A percentile compares a stretch with the other conserved stretches of the same genome.
Conservation (phyloP, 2,329 filamentous ascomycete genomes). For the Hymenoscyphus occultus region DNA sequence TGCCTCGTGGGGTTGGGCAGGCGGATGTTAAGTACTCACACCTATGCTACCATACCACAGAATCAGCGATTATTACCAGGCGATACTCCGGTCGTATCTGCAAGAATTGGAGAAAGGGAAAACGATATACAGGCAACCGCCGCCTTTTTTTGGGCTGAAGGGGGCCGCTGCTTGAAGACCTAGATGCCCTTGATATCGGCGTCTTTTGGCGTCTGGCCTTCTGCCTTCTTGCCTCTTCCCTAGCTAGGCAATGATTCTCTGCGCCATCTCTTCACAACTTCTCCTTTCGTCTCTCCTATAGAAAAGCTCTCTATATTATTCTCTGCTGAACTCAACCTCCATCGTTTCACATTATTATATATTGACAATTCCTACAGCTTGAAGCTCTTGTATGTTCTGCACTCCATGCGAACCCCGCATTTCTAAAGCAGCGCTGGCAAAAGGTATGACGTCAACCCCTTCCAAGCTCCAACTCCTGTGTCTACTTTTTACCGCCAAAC, state of each 20-base stretch:
- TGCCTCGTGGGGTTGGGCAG: neutral
- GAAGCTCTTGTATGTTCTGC: too few relatives aligned
- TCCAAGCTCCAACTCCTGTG: too few relatives aligned
- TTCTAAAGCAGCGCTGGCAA: too few relatives aligned
- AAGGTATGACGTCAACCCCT: too few relatives aligned
- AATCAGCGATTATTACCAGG: neutral
- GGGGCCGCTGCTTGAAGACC: neutral
- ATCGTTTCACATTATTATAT: neutral
- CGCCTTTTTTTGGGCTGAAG: neutral
- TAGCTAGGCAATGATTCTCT: neutral
- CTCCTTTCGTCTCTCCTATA: neutral
- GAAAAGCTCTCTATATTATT: neutral
- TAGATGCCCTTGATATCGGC: neutral
- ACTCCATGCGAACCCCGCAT: too few relatives aligned
- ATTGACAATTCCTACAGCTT: too few relatives aligned
- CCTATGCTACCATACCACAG: neutral
- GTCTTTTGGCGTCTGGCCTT: neutral
- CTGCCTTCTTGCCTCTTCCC: neutral
- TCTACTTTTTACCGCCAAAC: too few relatives aligned
- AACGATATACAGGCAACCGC: too few relatives aligned
- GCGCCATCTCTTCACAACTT: neutral
- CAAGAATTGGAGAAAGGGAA: neutral
- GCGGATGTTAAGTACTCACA: neutral
- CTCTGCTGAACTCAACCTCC: neutral
- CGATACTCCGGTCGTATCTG: neutral